phyloP scores from a whole-genome alignment of 306 rosid species.

The Senna siamea region DNA sequence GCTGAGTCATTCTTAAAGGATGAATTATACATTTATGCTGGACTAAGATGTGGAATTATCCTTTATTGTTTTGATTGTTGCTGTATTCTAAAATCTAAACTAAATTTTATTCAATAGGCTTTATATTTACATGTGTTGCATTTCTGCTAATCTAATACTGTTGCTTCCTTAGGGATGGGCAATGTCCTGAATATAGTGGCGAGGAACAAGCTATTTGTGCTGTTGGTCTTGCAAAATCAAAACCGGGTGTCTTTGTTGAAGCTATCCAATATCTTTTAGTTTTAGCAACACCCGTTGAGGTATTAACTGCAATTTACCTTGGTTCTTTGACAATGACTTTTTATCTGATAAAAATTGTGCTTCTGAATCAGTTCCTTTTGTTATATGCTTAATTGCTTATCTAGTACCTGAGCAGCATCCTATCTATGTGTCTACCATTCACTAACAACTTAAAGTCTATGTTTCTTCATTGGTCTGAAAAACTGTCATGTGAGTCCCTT shows the following conservation, averaged over 20 bases:
- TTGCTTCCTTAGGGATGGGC: constrained; percentile 83
- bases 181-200: constrained; percentile 88
- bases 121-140: constrained; percentile 23
- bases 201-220: constrained; percentile 99
- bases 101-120: constrained; percentile 3
- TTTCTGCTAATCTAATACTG: constrained; percentile 36
- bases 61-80: background rate
- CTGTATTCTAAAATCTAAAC: constrained; percentile 8
- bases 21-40: background rate
- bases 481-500: background rate
- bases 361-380: constrained; percentile 7
- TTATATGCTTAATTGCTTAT: constrained; percentile 21
- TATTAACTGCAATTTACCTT: constrained; percentile 42
- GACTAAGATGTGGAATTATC: background rate
- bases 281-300: constrained; percentile 94
- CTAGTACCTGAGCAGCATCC: constrained; percentile 30
- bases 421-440: constrained; percentile 19
- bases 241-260: constrained; percentile 89
- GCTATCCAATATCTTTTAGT: constrained; percentile 89
- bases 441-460: constrained; percentile 15
- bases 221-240: constrained; percentile 89
- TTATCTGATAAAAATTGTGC: constrained; percentile 13
- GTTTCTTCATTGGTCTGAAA: constrained; percentile 2
- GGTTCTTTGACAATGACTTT: constrained; percentile 22
- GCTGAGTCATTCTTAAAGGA: background rate